Evolutionary conservation across 495 filamentous ascomycete species (phyloP), one percentile per base, ranked within the genome.

Genomic region (Penicillium longicatenatum): DNA sequence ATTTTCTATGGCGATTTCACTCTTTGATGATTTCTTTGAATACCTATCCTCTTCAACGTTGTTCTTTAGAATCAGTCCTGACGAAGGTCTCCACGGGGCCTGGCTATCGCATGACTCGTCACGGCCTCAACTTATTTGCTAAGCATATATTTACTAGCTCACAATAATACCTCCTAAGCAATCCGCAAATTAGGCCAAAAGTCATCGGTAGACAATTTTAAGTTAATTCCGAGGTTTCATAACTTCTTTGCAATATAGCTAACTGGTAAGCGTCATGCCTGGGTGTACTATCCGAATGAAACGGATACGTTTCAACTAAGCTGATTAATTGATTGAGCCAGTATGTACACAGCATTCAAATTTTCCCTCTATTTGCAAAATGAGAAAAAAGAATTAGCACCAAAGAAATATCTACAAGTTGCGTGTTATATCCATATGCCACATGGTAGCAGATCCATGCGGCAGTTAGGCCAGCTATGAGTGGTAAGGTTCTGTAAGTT

Each of bases 1-100:
- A 73, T 78, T 14, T 85, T 74, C 55, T 82, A 80, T 52, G 82
- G 82, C 3, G 70, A 72, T 26, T 83, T 81, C 37, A 61, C 72
- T 33, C 44, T 72, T 11, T 52, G 50, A 43, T 51, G n/a, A 44
- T 26, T 22, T 2, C 37, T n/a, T n/a, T n/a, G 37, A 39, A 11
- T 3, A 4, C 12, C 9, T 4, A 4, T 39, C 3, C 17, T 39
- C 3, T 39, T 39, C 14, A 4, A 3, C 6, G 6, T 17, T 39
- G 14, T 39, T 39, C 37, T 39, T 11, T 17, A 4, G 14, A 39
- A n/a, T 16, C 37, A 16, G 17, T 4, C 4, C 37, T 5, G 16
- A 11, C 6, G 16, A 39, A 39, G 14, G 17, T 39, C 12, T 35
- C 17, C 37, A n/a, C 37, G 17, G 14, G 37, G 16, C 37, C 5